Evolutionary conservation across 1,284 basidiomycete species (phyloP), one percentile per base, ranked within the genome.

Genomic region (Sphaerobolus stellatus): DNA sequence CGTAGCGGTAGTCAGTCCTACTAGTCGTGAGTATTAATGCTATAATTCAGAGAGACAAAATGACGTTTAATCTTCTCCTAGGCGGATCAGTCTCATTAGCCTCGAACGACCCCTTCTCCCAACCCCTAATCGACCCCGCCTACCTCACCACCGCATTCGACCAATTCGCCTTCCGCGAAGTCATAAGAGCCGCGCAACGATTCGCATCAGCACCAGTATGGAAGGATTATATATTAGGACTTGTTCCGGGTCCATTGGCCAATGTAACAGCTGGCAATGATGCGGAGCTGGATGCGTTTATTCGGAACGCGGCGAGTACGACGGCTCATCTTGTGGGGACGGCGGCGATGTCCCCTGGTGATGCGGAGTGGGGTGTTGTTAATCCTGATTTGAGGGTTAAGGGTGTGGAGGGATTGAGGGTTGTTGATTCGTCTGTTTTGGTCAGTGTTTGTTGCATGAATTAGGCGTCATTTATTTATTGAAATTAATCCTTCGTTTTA

Each of bases 351-450:
- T 65, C 64, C 2, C 55, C 60, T 18, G 52, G 48, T 14, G 63
- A 62, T 52, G 41, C 33, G 13, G 34, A 49, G 4, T 56, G 56
- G 6, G 75, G 73, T 14, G 76, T 76, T 4, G 68, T 77, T 2
- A 72, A 76, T 58, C 65, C 70, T 20, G 54, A 69, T 24, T 60
- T 79, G 48, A 56, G 58, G 11, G 77, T 79, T 25, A 66, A 76
- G 56, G 76, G 75, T 5, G 58, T 71, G 4, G 25, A 56, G 1
- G 64, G 67, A 7, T 54, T 76, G 50, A 60, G 71, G 5, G 61
- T 75, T 1, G 68, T 66, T n/a, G 73, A 75, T 56, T 61, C 70
- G 9, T 64, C 62, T 31, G 60, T 72, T 3, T 71, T 73, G 44
- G 62, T 62, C 22, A 38, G 36, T n/a, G n/a, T n/a, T n/a, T n/a